Base-by-base conservation (phyloP, 371 early-diverging fungal species). In the Dichotomocladium elegans region DNA sequence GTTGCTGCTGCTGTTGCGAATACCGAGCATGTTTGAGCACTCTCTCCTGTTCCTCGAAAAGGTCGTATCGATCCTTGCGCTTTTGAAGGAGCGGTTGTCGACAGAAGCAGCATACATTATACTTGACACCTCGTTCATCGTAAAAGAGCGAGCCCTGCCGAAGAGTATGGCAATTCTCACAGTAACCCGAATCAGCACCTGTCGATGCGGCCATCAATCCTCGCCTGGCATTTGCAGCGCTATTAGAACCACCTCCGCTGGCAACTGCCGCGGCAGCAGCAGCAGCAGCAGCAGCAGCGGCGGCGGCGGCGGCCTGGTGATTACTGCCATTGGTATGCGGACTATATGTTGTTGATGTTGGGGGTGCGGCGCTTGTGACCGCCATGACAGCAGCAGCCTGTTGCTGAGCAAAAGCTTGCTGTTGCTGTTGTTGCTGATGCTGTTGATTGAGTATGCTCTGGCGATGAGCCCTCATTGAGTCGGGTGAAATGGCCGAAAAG, bases 221-320 rank as follows among this genome's bases (percentile, higher is more conserved):
- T 15, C 29, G 48, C 19, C 29, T 19, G 19, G 29, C 26, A 24
- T 48, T 17, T 9, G 42, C 50, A 14, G 27, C 15, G 34, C 34
- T 42, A 29, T 15, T 15, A 22, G 7, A 8, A 30, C 54, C 27
- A 15, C 49, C 42, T 17, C 49, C 49, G 3, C 48, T 25, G n/a
- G 55, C 49, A 9, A 42, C 47, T 10, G 49, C 41, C 21, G 52
- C 52, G 24, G 50, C 43, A 7, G 54, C 41, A 25, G 53, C 53
- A 7, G 56, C 56, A 15, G 58, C 48, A 17, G 57, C 53, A n/a
- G 62, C 47, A n/a, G 56, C 56, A 33, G 29, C 26, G n/a, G 56
- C 56, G n/a, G 58, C 48, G 15, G 57, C 53, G 14, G 62, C 47
- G 12, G 56, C 56, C 24, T 35, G 33, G 21, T 29, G 41, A 33